Conservation (phyloP, 192 early-diverging fungal genomes). For the Backusella mclennaniae region DNA sequence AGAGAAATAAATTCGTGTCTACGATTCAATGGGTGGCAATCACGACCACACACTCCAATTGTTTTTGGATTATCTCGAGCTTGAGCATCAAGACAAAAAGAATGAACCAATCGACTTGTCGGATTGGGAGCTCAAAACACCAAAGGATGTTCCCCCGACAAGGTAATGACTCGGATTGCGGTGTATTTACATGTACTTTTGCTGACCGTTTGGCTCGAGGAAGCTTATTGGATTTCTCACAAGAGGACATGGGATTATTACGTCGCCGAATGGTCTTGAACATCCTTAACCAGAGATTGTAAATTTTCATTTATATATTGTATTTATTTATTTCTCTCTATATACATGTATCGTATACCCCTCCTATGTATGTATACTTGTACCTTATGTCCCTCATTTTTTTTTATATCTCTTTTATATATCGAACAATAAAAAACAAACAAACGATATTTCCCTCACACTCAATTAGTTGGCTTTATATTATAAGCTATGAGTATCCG, state of each 20-base stretch:
- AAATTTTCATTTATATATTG: no score
- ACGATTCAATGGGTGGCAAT: constrained; percentile 77
- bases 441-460: no score
- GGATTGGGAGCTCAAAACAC: constrained; percentile 67
- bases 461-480: no score
- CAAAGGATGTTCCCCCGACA: constrained; percentile 78
- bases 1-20: constrained; percentile 68
- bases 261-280: constrained; percentile 75
- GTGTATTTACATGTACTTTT: constrained; percentile 90
- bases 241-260: constrained; percentile 68
- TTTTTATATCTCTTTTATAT: no score
- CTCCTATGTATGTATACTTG: no score
- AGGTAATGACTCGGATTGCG: constrained; percentile 90
- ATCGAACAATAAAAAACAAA: no score
- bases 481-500: no score
- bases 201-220: constrained; percentile 68
- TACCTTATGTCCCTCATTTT: no score
- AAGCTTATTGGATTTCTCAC: constrained; percentile 67
- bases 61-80: constrained; percentile 65
- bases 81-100: constrained; percentile 76
- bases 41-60: constrained; percentile 57
- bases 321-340: no score
- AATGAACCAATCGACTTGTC: constrained; percentile 55
- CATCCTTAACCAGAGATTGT: constrained; percentile 60
- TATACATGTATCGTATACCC: no score